Percentiles rank a stretch among this genome's conserved stretches.
Evolutionary conservation across 768 basidiomycete genomes (phyloP).

Genomic region (Pholiota microspora): DNA sequence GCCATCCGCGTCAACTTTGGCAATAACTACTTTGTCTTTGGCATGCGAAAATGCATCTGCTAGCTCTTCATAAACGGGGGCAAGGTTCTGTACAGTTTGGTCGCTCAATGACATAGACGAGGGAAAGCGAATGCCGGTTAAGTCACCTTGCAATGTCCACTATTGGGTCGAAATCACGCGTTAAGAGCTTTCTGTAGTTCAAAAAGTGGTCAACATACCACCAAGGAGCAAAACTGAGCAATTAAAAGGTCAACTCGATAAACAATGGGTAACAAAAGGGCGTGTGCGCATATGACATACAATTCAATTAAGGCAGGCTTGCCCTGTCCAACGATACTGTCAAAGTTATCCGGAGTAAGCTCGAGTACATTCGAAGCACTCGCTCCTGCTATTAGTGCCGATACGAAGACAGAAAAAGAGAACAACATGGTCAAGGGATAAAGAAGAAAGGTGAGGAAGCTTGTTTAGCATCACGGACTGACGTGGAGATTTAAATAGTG

Average conservation of each 20-base stretch:
- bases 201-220: conserved; percentile 49
- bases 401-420: conserved; percentile 51
- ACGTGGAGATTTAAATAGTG: conserved; percentile 31
- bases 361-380: conserved; percentile 84
- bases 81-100: conserved; percentile 61
- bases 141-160: conserved; percentile 84
- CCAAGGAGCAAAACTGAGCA: conserved; percentile 79
- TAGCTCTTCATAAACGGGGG: conserved; percentile 84
- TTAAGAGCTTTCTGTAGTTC: conserved; percentile 2
- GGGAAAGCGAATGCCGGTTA: no score
- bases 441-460: conserved; percentile 16
- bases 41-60: conserved; percentile 81
- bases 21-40: conserved; percentile 83
- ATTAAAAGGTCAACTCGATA: conserved; percentile 8
- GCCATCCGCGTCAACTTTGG: conserved; percentile 93
- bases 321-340: conserved; percentile 70
- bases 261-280: not conserved
- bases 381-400: conserved; percentile 53
- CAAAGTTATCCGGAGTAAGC: conserved; percentile 73
- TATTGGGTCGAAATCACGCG: conserved; percentile 23
- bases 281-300: conserved; percentile 44
- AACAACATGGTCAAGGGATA: conserved; percentile 53
- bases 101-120: no score
- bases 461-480: conserved; percentile 20
- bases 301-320: conserved; percentile 89